phyloP scores from a whole-genome alignment of 805 yeast genomes.

The Wickerhamomyces strasburgensis region DNA sequence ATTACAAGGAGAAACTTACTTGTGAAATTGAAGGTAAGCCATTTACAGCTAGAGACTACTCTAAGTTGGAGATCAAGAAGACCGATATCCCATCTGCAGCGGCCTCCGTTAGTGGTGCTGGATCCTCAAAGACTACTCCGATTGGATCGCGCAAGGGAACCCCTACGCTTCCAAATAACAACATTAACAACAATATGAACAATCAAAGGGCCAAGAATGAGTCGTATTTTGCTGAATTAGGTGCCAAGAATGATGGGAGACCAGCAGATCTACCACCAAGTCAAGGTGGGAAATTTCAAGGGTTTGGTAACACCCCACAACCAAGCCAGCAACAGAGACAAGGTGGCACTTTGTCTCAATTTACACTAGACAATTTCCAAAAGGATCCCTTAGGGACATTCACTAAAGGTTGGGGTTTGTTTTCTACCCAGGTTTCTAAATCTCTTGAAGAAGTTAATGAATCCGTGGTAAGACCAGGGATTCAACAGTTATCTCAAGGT shows the following conservation, averaged over 20 bases:
- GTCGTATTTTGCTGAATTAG: slow-evolving; percentile 74
- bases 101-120: not conserved
- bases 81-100: slow-evolving; percentile 12
- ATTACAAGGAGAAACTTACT: slow-evolving; percentile 78
- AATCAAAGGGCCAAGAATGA: slow-evolving; percentile 56
- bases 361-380: slow-evolving; percentile 67
- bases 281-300: slow-evolving; percentile 89
- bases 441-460: slow-evolving; percentile 84
- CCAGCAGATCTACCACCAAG: slow-evolving; percentile 84
- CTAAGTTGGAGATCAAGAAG: slow-evolving; percentile 28
- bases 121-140: slow-evolving; percentile 20
- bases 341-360: slow-evolving; percentile 44
- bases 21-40: slow-evolving; percentile 69
- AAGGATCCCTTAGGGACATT: slow-evolving; percentile 88
- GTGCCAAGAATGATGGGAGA: slow-evolving; percentile 63
- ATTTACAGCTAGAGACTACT: slow-evolving; percentile 57
- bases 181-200: too few species aligned
- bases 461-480: slow-evolving; percentile 85
- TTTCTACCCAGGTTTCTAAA: slow-evolving; percentile 78
- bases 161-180: slow-evolving; percentile 27
- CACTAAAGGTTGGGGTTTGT: slow-evolving; percentile 90
- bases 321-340: slow-evolving; percentile 28
- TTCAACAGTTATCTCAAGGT: slow-evolving; percentile 71
- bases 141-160: slow-evolving; percentile 39
- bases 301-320: slow-evolving; percentile 80